phyloP scores from a whole-genome alignment of 345 rosid genomes.

The Reutealis trisperma region DNA sequence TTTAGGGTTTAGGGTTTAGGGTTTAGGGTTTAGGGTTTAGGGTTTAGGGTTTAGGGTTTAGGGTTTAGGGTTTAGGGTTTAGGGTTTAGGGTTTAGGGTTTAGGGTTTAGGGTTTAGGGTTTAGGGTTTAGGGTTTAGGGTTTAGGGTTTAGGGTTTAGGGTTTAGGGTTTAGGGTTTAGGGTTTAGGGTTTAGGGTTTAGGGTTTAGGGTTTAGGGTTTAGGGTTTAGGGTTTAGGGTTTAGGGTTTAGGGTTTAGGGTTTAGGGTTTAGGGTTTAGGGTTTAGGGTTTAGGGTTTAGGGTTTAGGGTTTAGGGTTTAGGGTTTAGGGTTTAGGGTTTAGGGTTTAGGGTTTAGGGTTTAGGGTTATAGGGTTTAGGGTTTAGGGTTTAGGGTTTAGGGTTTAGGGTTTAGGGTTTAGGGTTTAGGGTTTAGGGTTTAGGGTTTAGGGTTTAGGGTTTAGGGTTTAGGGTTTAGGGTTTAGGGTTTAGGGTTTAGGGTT shows the following conservation, averaged over 20 bases:
- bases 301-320: slow-evolving; percentile 20
- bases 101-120: slow-evolving; percentile 15
- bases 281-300: slow-evolving; percentile 28
- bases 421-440: slow-evolving; percentile 21
- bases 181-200: slow-evolving; percentile 19
- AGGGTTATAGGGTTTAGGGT: slow-evolving; percentile 20
- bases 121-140: slow-evolving; percentile 28
- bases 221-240: slow-evolving; percentile 26
- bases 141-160: slow-evolving; percentile 19
- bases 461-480: slow-evolving; percentile 18
- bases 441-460: slow-evolving; percentile 16
- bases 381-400: slow-evolving; percentile 18
- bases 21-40: slow-evolving; percentile 16
- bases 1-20: slow-evolving; percentile 19
- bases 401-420: slow-evolving; percentile 26
- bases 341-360: slow-evolving; percentile 21
- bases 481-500: slow-evolving; percentile 13
- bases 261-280: slow-evolving; percentile 21
- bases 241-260: slow-evolving; percentile 10
- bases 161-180: slow-evolving; percentile 30
- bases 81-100: slow-evolving; percentile 19
- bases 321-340: slow-evolving; percentile 19
- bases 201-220: slow-evolving; percentile 14
- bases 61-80: slow-evolving; percentile 26
- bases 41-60: slow-evolving; percentile 28